Evolutionary conservation across 2,329 filamentous ascomycete species (phyloP), one percentile per base, ranked within the genome.

Genomic region (Tolypocladium pustulatum): DNA sequence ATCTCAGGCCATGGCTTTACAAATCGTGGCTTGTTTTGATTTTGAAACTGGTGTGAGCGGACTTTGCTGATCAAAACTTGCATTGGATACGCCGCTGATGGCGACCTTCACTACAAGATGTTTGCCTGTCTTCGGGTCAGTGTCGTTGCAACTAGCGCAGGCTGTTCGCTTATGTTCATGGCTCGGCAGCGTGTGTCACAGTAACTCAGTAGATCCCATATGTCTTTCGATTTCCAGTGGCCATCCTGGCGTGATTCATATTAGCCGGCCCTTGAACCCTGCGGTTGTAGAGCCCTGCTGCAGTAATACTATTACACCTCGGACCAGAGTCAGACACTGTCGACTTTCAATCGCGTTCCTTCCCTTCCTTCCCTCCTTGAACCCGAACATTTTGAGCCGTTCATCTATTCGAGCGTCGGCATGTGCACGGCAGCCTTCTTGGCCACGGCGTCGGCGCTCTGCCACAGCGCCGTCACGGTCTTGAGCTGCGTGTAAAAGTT

Each of bases 401-500:
- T 3, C 10, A 9, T 13, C 59, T 66, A 74, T 63, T 73, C 69
- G 52, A 72, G 74, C 30, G 78, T 83, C 25, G 93, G 93, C 93
- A 97, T 97, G 62, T 89, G 83, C 13, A 95, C 91, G 67, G 87
- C 85, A 20, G 92, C 92, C 82, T 92, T 93, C 65, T 86, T 89
- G 58, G 85, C 87, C 55, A 94, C 82, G 0, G 91, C 92, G 76
- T 97, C 92, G 68, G 92, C 86, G 61, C 83, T 85, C 69, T 85
- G 85, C 94, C 94, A 99, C 71, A 95, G 76, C 65, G 90, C 88
- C 57, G 94, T 99, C 55, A 99, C 94, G 3, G 94, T 99, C 89
- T 99, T 97, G 70, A 89, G 83, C 77, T 97, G 94, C 3, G 94
- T 99, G 75, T 96, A 97, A 72, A 99, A 99, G 71, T 89, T 87